Percentiles rank a stretch among this genome's conserved stretches.
These are phyloP conservation scores for Fusarium sp. DNA, from an alignment of 2,329 filamentous ascomycete genomes.

Conservation along the genomic window DNA sequence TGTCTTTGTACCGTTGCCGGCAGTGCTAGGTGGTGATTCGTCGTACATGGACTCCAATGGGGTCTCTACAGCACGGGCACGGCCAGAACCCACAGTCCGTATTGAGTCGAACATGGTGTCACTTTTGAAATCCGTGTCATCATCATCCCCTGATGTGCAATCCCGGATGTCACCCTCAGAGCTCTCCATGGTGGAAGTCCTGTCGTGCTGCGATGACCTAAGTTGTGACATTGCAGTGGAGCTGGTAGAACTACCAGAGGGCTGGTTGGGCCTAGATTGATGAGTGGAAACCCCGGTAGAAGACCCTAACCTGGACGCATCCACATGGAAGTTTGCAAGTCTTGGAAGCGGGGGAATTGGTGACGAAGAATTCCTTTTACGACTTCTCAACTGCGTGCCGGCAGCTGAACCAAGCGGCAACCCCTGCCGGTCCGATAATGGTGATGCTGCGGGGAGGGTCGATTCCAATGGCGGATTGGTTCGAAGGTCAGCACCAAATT, in stretches of 20 bases:
- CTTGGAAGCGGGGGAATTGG: slow-evolving; percentile 67
- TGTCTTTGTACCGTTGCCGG: slow-evolving; percentile 64
- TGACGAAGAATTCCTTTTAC: slow-evolving; percentile 64
- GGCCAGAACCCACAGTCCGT: slow-evolving; percentile 76
- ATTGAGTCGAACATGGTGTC: slow-evolving; percentile 83
- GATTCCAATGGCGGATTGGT: slow-evolving; percentile 46
- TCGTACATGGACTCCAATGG: slow-evolving; percentile 85
- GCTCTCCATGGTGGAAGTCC: slow-evolving; percentile 72
- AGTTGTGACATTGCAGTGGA: slow-evolving; percentile 58
- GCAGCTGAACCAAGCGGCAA: slow-evolving; percentile 46
- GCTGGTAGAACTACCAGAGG: slow-evolving; percentile 59
- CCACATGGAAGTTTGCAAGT: slow-evolving; percentile 67
- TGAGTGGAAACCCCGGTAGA: slow-evolving; percentile 55
- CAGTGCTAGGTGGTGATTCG: slow-evolving; percentile 75
- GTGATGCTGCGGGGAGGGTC: slow-evolving; percentile 42
- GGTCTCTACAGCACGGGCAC: slow-evolving; percentile 74
- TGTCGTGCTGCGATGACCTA: slow-evolving; percentile 51
- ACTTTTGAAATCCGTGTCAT: slow-evolving; percentile 82
- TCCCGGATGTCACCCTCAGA: slow-evolving; percentile 77
- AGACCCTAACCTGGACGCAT: slow-evolving; percentile 62
- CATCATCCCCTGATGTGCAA: slow-evolving; percentile 77
- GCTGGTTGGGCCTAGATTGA: slow-evolving; percentile 56
- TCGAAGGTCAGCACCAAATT: slow-evolving; percentile 47
- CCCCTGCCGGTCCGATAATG: slow-evolving; percentile 40
- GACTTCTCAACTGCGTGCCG: slow-evolving; percentile 46